Percentiles rank a stretch among this genome's conserved stretches.
Evolutionary conservation across 768 basidiomycete species (phyloP).

Genomic region (Tylopilus felleus): DNA sequence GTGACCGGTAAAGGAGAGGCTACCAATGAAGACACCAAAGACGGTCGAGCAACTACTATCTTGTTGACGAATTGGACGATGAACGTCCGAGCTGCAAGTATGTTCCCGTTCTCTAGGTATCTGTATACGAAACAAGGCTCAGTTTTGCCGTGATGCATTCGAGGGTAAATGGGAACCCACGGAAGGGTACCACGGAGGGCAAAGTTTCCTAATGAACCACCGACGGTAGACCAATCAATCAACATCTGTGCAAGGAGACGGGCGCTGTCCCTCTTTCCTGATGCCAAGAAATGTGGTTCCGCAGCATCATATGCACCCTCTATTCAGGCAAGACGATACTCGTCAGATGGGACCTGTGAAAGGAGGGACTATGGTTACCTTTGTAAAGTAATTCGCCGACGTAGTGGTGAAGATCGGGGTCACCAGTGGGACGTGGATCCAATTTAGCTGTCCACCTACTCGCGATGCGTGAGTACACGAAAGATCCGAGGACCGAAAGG

Average conservation of each 20-base stretch:
- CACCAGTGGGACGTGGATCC: constrained; percentile 80
- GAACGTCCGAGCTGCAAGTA: constrained; percentile 93
- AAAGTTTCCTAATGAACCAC: constrained; percentile 62
- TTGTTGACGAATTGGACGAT: constrained; percentile 73
- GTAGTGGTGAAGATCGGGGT: constrained; percentile 85
- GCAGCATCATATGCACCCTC: constrained; percentile 75
- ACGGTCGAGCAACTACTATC: constrained; percentile 47
- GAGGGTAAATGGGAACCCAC: constrained; percentile 38
- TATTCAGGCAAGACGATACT: constrained; percentile 27
- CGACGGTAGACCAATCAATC: constrained; percentile 67
- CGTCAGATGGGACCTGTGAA: constrained; percentile 1
- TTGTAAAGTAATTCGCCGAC: constrained; percentile 85
- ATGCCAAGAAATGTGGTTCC: constrained; percentile 78
- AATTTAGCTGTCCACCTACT: constrained; percentile 82
- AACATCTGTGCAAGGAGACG: constrained; percentile 83
- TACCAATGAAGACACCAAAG: constrained; percentile 39
- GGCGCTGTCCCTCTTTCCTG: constrained; percentile 88
- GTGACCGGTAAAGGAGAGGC: constrained; percentile 44
- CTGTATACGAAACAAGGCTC: constrained; percentile 34
- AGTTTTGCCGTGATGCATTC: background rate
- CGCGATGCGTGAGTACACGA: constrained; percentile 17
- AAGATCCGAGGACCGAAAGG: constrained; percentile 3
- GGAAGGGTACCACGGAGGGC: constrained; percentile 84
- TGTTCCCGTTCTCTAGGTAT: constrained; percentile 80
- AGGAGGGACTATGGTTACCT: constrained; percentile 41